These are phyloP conservation scores for Aphanomyces euteiches DNA, from an alignment of 352 stramenopile species.

Conservation along the genomic window DNA sequence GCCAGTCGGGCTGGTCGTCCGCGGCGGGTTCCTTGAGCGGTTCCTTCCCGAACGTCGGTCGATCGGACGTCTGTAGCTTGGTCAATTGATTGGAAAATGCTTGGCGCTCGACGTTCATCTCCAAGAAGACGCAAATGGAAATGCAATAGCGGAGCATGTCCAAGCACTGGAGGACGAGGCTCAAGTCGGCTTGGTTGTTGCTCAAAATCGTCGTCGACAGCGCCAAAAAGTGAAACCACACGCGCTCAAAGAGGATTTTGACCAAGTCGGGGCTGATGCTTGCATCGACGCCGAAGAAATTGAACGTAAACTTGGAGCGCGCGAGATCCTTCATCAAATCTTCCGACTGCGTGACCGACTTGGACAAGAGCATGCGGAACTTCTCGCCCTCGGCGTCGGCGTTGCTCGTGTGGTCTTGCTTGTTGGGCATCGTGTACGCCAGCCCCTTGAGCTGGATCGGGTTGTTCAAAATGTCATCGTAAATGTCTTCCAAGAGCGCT, in stretches of 20 bases:
- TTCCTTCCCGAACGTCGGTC: constrained; percentile 33
- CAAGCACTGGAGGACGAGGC: constrained; percentile 73
- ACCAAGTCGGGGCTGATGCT: constrained; percentile 88
- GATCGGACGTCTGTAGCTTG: constrained; percentile 60
- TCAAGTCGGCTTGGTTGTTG: constrained; percentile 71
- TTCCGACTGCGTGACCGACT: constrained; percentile 75
- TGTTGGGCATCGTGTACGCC: constrained; percentile 47
- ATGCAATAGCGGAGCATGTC: constrained; percentile 78
- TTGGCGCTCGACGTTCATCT: constrained; percentile 67
- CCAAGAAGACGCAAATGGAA: constrained; percentile 78
- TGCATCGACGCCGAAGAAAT: constrained; percentile 88
- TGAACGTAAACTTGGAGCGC: constrained; percentile 80
- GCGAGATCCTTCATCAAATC: constrained; percentile 83
- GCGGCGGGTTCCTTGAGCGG: constrained; percentile 15
- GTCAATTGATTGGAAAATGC: constrained; percentile 69
- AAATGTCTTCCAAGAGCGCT: constrained; percentile 92
- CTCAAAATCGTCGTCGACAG: constrained; percentile 80
- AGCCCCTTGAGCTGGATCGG: constrained; percentile 89
- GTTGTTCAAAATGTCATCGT: constrained; percentile 91
- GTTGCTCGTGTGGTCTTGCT: constrained; percentile 42
- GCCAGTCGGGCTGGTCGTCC: constrained; percentile 39
- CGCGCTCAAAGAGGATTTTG: constrained; percentile 88
- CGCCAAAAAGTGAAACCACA: constrained; percentile 94
- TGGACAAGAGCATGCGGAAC: constrained; percentile 57
- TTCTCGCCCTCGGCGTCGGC: constrained; percentile 72